Conservation (phyloP, 1,139 yeast genomes). For the Saccharomyces hybrid region DNA sequence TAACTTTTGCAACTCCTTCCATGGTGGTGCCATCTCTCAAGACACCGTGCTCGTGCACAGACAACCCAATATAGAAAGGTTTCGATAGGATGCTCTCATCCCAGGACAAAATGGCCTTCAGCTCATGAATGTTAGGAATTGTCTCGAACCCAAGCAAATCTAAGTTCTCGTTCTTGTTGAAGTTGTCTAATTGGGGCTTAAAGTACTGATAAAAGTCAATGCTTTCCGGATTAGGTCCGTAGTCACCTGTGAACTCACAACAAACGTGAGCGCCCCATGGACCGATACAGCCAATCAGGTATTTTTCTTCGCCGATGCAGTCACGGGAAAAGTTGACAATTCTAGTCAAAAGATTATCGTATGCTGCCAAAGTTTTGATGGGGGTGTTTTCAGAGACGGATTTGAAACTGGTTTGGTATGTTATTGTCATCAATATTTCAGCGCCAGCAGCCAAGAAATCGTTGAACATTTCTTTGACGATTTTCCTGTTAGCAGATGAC, state of each 20-base stretch:
- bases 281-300: slow-evolving; percentile 57
- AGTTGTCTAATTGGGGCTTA: slow-evolving; percentile 20
- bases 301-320: slow-evolving; percentile 26
- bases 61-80: slow-evolving; percentile 25
- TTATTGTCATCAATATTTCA: slow-evolving; percentile 48
- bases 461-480: slow-evolving; percentile 42
- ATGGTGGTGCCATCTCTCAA: slow-evolving; percentile 27
- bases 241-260: slow-evolving; percentile 60
- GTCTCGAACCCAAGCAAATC: slow-evolving; percentile 8
- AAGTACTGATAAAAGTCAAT: slow-evolving; percentile 23
- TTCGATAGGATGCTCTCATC: slow-evolving; percentile 17
- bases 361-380: slow-evolving; percentile 27
- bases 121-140: slow-evolving; percentile 25
- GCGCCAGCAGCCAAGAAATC: slow-evolving; percentile 52
- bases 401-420: slow-evolving; percentile 48
- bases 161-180: neutral
- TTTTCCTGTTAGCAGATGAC: slow-evolving; percentile 35
- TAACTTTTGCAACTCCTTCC: slow-evolving; percentile 15
- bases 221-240: slow-evolving; percentile 18
- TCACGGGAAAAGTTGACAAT: slow-evolving; percentile 23
- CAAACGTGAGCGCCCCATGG: slow-evolving; percentile 68
- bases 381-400: slow-evolving; percentile 21
- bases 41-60: slow-evolving; percentile 22
- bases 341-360: slow-evolving; percentile 20
- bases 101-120: slow-evolving; percentile 26